Evolutionary conservation across 2,329 filamentous ascomycete species (phyloP).

Genomic region (Hypoxylon sp.): DNA sequence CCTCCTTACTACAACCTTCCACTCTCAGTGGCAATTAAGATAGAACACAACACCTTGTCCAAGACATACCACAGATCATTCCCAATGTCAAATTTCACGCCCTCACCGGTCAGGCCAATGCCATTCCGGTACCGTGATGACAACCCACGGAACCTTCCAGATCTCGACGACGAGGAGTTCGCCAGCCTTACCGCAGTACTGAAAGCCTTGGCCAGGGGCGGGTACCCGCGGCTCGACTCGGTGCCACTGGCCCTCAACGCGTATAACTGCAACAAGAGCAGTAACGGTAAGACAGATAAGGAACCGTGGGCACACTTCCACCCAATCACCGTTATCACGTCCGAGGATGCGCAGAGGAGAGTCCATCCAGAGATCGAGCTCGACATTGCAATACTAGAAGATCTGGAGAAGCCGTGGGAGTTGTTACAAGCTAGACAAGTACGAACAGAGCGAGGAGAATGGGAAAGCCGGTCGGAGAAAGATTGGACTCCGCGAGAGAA

Average conservation of each 20-base stretch:
- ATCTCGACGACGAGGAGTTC: slow-evolving; percentile 30
- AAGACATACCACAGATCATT: neutral
- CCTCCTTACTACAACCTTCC: too few species aligned
- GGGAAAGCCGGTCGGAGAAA: neutral
- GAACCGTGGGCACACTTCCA: slow-evolving; percentile 45
- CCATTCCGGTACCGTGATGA: slow-evolving; percentile 15
- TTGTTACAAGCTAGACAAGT: slow-evolving; percentile 5
- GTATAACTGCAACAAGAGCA: slow-evolving; percentile 38
- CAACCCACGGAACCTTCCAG: slow-evolving; percentile 13
- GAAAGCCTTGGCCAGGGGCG: slow-evolving; percentile 32
- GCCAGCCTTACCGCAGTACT: slow-evolving; percentile 32
- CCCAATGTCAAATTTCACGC: neutral
- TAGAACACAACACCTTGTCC: neutral
- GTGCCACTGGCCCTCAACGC: slow-evolving; percentile 43
- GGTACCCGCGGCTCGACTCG: slow-evolving; percentile 36
- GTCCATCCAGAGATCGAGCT: slow-evolving; percentile 11
- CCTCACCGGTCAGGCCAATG: slow-evolving; percentile 1
- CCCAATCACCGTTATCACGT: slow-evolving; percentile 32
- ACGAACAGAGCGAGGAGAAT: neutral
- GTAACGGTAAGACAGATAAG: neutral
- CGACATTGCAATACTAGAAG: slow-evolving; percentile 17
- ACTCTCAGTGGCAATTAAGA: neutral
- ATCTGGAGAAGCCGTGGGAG: slow-evolving; percentile 33
- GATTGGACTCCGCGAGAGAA: neutral
- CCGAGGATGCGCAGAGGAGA: neutral